A percentile compares a stretch with the other conserved stretches of the same genome.
Evolutionary conservation across 108 stramenopile species (phyloP).

Genomic region (Aurantiochytrium sp.): DNA sequence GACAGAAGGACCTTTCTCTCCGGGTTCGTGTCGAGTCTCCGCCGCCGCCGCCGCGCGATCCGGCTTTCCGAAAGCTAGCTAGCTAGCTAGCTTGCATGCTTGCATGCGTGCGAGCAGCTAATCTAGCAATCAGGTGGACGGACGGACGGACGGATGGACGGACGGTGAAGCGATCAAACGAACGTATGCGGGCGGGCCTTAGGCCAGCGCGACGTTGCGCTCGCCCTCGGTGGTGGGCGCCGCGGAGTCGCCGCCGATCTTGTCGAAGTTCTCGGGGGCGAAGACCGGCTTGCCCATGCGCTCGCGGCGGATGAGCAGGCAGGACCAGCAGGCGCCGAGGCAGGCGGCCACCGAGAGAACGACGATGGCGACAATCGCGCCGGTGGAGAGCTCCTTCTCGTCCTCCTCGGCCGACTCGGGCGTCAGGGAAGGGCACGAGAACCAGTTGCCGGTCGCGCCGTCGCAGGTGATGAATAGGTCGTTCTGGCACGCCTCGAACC

Average conservation of each 20-base stretch:
- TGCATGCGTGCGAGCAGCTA: too few species aligned
- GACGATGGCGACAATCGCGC: not conserved
- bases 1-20: too few species aligned
- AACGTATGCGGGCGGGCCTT: not conserved
- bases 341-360: not conserved
- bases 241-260: not conserved
- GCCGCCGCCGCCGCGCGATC: too few species aligned
- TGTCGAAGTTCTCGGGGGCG: not conserved
- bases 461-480: conserved; percentile 33
- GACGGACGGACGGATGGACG: too few species aligned
- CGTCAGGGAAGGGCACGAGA: not conserved
- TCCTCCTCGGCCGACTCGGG: not conserved
- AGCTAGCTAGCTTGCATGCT: too few species aligned
- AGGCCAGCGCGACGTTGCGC: not conserved
- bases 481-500: conserved; percentile 44
- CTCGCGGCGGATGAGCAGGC: conserved; percentile 7
- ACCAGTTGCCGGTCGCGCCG: not conserved
- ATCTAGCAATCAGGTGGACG: too few species aligned
- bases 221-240: not conserved
- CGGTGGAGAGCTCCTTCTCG: not conserved
- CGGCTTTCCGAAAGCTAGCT: too few species aligned
- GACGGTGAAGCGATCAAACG: too few species aligned
- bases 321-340: not conserved
- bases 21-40: too few species aligned
- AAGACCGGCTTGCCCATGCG: conserved; percentile 18